Percentiles rank a stretch among this genome's conserved stretches.
phyloP scores from a whole-genome alignment of 2,329 filamentous ascomycete genomes.

The Talaromyces sp. region DNA sequence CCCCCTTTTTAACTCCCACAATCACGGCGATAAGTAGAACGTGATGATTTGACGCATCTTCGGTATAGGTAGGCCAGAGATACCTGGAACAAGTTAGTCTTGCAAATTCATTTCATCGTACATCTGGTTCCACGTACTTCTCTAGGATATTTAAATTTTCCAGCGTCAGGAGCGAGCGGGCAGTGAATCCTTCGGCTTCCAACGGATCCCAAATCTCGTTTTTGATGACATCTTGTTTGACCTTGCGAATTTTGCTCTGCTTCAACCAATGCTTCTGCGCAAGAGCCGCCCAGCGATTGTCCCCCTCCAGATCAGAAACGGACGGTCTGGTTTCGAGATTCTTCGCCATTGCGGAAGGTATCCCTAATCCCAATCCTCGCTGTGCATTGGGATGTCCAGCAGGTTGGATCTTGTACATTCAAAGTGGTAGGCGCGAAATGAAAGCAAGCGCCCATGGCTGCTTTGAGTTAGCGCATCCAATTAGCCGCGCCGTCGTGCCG shows the following conservation, averaged over 20 bases:
- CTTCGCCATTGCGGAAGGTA: conserved; percentile 59
- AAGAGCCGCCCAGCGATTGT: conserved; percentile 60
- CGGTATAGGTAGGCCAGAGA: conserved; percentile 88
- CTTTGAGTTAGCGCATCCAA: conserved; percentile 27
- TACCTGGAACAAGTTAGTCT: conserved; percentile 57
- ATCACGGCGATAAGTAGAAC: conserved; percentile 83
- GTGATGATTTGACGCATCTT: conserved; percentile 88
- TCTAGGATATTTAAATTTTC: conserved; percentile 91
- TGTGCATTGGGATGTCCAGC: conserved; percentile 15
- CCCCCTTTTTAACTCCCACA: conserved; percentile 81
- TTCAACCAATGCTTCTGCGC: conserved; percentile 85
- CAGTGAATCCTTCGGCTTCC: conserved; percentile 75
- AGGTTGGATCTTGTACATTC: conserved; percentile 13
- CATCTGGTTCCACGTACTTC: conserved; percentile 52
- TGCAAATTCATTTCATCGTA: conserved; percentile 4
- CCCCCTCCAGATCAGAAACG: conserved; percentile 44
- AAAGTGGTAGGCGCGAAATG: conserved; percentile 16
- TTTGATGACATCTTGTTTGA: conserved; percentile 79
- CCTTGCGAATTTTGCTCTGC: conserved; percentile 66
- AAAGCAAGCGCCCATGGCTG: conserved; percentile 11
- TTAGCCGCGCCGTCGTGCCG: conserved; percentile 11
- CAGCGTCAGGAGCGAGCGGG: conserved; percentile 74
- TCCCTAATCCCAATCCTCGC: conserved; percentile 42
- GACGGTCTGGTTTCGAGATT: conserved; percentile 44
- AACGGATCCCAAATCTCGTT: conserved; percentile 84